A percentile compares a stretch with the other conserved stretches of the same genome.
phyloP scores from a whole-genome alignment of 2,329 filamentous ascomycete genomes.

The Aspergillus jensenii region DNA sequence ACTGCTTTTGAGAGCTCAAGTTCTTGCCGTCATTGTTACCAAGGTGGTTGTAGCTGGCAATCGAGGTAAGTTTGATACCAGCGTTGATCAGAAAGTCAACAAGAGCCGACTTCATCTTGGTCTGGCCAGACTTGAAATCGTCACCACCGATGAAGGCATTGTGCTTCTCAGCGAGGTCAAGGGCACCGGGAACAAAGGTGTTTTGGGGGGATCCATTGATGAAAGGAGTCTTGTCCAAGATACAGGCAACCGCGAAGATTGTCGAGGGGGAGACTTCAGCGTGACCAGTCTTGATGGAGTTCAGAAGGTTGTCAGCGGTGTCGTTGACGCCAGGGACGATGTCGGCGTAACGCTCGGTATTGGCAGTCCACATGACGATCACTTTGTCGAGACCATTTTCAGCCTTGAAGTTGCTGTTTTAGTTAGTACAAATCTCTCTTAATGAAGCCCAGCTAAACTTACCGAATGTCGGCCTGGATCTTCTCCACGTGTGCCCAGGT shows the following conservation, averaged over 20 bases:
- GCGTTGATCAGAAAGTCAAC: constrained; percentile 98
- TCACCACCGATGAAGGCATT: constrained; percentile 92
- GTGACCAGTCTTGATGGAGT: constrained; percentile 82
- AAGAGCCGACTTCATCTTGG: constrained; percentile 99
- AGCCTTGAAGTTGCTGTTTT: constrained; percentile 77
- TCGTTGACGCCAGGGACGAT: constrained; percentile 88
- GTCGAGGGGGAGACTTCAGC: constrained; percentile 93
- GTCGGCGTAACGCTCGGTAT: constrained; percentile 95
- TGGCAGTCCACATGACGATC: constrained; percentile 97
- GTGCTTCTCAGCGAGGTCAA: constrained; percentile 84
- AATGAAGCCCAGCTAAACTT: constrained; percentile 28
- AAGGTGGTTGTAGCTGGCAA: constrained; percentile 98
- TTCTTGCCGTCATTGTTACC: constrained; percentile 99
- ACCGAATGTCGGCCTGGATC: constrained; percentile 88
- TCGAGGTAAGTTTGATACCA: constrained; percentile 97
- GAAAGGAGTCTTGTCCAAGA: constrained; percentile 86
- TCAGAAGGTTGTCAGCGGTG: constrained; percentile 89
- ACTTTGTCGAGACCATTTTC: constrained; percentile 86
- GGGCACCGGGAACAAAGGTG: constrained; percentile 92
- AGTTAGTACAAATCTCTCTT: constrained; percentile 3
- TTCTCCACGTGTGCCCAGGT: constrained; percentile 86
- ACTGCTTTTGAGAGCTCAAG: constrained; percentile 94
- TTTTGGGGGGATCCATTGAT: constrained; percentile 99
- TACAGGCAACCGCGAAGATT: constrained; percentile 91
- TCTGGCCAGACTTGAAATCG: constrained; percentile 99